These are phyloP conservation scores for Triticum aestivum DNA, from an alignment of 176 grass and related monocot species.

Conservation along the genomic window DNA sequence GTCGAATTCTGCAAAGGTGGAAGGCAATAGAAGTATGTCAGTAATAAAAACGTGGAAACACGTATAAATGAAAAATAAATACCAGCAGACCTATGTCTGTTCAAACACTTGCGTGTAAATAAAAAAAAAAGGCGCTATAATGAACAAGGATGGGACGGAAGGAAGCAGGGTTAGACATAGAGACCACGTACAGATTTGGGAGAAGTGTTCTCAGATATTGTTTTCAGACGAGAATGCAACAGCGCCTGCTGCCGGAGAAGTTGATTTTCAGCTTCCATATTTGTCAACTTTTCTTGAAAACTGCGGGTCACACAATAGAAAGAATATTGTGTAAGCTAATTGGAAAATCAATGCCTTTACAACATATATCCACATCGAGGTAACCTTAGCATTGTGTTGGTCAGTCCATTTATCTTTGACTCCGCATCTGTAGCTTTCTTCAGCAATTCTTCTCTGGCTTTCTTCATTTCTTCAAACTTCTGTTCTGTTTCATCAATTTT, in stretches of 20 bases:
- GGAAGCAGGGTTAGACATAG: slow-evolving; percentile 6
- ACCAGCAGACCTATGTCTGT: slow-evolving; percentile 11
- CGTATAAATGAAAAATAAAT: background rate
- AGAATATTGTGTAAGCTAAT: slow-evolving; percentile 18
- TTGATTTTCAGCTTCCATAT: slow-evolving; percentile 94
- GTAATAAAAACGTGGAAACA: slow-evolving; percentile 24
- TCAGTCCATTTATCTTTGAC: slow-evolving; percentile 72
- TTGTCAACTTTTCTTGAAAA: slow-evolving; percentile 84
- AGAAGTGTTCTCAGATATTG: slow-evolving; percentile 43
- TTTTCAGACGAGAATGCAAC: slow-evolving; percentile 45
- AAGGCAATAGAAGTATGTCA: slow-evolving; percentile 26
- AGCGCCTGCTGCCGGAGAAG: slow-evolving; percentile 72
- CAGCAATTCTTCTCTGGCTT: slow-evolving; percentile 62
- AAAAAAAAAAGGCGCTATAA: background rate
- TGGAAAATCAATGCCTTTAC: background rate
- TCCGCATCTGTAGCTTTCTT: slow-evolving; percentile 71
- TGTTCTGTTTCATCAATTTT: slow-evolving; percentile 88
- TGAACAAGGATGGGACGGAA: background rate
- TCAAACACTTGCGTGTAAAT: slow-evolving; percentile 18
- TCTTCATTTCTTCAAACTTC: slow-evolving; percentile 84
- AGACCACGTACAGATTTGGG: slow-evolving; percentile 67
- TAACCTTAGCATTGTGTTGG: slow-evolving; percentile 82
- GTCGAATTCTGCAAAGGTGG: slow-evolving; percentile 57
- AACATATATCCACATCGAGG: slow-evolving; percentile 12
- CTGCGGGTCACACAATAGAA: slow-evolving; percentile 34